These are phyloP conservation scores for Pseudozyma tsukubaensis DNA, from an alignment of 1,284 basidiomycete species.

Conservation along the genomic window DNA sequence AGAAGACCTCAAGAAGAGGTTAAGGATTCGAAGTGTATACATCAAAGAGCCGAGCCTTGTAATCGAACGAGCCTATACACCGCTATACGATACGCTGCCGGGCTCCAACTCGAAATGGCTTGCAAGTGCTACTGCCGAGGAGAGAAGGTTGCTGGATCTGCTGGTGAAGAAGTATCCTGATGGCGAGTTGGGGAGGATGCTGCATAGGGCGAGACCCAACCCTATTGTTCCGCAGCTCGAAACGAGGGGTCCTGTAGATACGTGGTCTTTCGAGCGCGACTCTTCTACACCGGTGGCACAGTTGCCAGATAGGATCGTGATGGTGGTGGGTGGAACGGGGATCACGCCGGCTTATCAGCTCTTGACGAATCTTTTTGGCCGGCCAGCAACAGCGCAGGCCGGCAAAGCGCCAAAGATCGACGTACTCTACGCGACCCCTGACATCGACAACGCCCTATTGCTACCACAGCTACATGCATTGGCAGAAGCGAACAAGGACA, in stretches of 20 bases:
- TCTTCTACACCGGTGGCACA: background rate
- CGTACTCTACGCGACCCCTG: conserved; percentile 39
- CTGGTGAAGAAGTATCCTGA: conserved; percentile 55
- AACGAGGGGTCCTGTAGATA: conserved; percentile 51
- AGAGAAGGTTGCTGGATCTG: conserved; percentile 28
- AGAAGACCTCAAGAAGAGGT: conserved; percentile 4
- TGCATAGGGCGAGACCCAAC: conserved; percentile 28
- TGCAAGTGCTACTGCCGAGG: background rate
- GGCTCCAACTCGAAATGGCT: conserved; percentile 19
- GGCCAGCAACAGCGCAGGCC: background rate
- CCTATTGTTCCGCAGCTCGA: conserved; percentile 29
- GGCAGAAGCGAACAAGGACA: conserved; percentile 16
- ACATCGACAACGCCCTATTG: conserved; percentile 28
- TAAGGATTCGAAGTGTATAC: conserved; percentile 41
- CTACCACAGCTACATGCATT: conserved; percentile 41
- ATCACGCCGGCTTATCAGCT: conserved; percentile 57
- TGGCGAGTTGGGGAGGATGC: conserved; percentile 50
- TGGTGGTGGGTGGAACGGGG: conserved; percentile 56
- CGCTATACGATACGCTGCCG: conserved; percentile 44
- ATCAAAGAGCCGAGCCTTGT: conserved; percentile 55
- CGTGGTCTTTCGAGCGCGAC: conserved; percentile 40
- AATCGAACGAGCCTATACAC: conserved; percentile 59
- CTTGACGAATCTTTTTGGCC: conserved; percentile 38
- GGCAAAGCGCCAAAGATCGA: conserved; percentile 22
- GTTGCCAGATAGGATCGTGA: conserved; percentile 31